Evolutionary conservation across 2,329 filamentous ascomycete species (phyloP).

Genomic region (Leptographium lundbergii): DNA sequence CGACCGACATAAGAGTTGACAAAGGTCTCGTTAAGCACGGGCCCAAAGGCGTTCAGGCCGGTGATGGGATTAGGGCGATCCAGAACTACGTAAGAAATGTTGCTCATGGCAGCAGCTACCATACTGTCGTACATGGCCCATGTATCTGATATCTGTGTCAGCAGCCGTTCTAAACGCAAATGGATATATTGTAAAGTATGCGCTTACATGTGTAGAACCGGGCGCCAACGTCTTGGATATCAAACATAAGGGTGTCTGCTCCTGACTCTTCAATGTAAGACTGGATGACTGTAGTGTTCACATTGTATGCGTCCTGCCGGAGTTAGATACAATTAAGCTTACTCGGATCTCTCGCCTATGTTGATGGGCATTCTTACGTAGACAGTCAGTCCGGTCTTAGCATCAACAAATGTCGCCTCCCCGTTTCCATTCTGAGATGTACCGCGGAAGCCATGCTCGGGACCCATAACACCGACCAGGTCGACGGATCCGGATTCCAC

Average conservation of each 20-base stretch:
- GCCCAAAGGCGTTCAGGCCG: neutral
- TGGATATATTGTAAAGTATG: neutral
- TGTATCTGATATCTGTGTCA: neutral
- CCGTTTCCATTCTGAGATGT: neutral
- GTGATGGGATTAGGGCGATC: neutral
- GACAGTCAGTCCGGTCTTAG: neutral
- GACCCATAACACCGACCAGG: neutral
- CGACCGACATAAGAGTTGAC: neutral
- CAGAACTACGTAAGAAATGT: neutral
- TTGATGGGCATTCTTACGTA: neutral
- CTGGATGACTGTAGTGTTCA: neutral
- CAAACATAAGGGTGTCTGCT: neutral
- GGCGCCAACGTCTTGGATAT: neutral
- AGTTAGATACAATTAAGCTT: neutral
- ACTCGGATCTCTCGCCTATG: neutral
- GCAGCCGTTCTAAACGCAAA: neutral
- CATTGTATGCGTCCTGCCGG: neutral
- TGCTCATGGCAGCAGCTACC: neutral
- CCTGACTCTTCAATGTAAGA: neutral
- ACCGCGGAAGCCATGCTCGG: neutral
- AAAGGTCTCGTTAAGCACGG: neutral
- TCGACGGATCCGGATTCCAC: neutral
- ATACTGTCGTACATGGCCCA: neutral
- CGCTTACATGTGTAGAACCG: neutral
- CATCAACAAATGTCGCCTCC: neutral